Evolutionary conservation across 768 basidiomycete species (phyloP).

Genomic region (Suillus ampliporus): DNA sequence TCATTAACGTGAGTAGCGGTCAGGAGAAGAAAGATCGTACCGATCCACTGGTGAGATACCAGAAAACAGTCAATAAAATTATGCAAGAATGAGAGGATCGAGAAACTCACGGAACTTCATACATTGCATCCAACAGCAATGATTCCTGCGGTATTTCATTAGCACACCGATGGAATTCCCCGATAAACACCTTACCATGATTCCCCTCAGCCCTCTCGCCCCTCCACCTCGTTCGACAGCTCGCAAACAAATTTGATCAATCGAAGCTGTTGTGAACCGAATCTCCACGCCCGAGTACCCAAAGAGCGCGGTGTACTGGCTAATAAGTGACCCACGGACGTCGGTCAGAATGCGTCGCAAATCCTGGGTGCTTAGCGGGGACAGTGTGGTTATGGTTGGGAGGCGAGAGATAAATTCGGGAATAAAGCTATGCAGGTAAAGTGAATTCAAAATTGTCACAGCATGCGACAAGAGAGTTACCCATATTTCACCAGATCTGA

Average conservation of each 20-base stretch:
- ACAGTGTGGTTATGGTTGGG: slow-evolving; percentile 88
- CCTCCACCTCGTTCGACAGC: slow-evolving; percentile 87
- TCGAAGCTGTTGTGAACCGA: slow-evolving; percentile 80
- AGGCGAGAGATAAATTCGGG: slow-evolving; percentile 94
- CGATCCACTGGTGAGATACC: slow-evolving; percentile 55
- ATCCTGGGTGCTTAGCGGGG: slow-evolving; percentile 80
- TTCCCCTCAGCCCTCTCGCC: slow-evolving; percentile 86
- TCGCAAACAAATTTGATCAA: slow-evolving; percentile 81
- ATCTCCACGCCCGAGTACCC: slow-evolving; percentile 86
- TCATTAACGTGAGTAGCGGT: slow-evolving; percentile 15
- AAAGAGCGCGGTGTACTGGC: slow-evolving; percentile 88
- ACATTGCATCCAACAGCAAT: slow-evolving; percentile 89
- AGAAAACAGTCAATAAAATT: slow-evolving; percentile 15
- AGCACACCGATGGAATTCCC: slow-evolving; percentile 3
- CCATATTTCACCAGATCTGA: slow-evolving; percentile 87
- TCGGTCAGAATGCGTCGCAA: slow-evolving; percentile 91
- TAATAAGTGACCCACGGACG: slow-evolving; percentile 88
- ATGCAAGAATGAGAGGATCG: slow-evolving; percentile 10
- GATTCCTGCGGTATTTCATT: slow-evolving; percentile 59
- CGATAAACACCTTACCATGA: slow-evolving; percentile 60
- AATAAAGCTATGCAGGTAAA: slow-evolving; percentile 64
- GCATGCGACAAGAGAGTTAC: slow-evolving; percentile 36
- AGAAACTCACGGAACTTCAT: slow-evolving; percentile 80
- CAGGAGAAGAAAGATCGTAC: slow-evolving; percentile 45
- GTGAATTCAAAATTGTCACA: slow-evolving; percentile 1